Evolutionary conservation across 352 stramenopile species (phyloP), one percentile per base, ranked within the genome.

Genomic region (Globisporangium okanoganense): DNA sequence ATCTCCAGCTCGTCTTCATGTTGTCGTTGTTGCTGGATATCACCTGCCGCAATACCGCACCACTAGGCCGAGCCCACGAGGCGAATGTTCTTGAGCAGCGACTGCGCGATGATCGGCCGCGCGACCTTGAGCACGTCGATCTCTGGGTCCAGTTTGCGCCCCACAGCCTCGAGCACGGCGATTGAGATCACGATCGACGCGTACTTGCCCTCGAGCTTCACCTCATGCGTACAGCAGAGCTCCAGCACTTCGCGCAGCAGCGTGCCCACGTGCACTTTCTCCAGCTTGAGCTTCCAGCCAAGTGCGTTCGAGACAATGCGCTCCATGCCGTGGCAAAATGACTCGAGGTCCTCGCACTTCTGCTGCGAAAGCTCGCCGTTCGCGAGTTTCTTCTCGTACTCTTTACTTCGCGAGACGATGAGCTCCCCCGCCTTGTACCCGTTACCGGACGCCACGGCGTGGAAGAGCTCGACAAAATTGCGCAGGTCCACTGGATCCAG

Each of bases 101-200:
- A 94, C 66, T 98, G 90, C 5, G 95, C 75, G 52, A 98, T 92
- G 67, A 98, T 94, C 6, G 92, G 92, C 53, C 98, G 66, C 3
- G 95, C 93, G 1, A 97, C 78, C 12, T 76, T 68, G 33, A 97
- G 66, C 41, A 98, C 83, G 22, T 95, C 75, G 49, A 98, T 88
- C 36, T 97, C 87, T 14, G 92, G 92, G 71, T 98, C 87, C 8
- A 98, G 67, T 31, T 92, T 83, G 10, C 85, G 76, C 0, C 91
- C 94, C 33, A 98, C 81, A 16, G 90, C 93, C 66, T 98, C 95
- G 48, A 98, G 86, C 53, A 98, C 96, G 44, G 94, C 94, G 58
- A 98, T 96, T 6, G 92, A 97, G 43, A 99, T 82, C 20, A 97
- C 90, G 52, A 97, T 96, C 56, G 96, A 97, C 43, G 97, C 85